Evolutionary conservation across 257 asterid genomes (phyloP), one percentile per base, ranked within the genome.

Genomic region (Scutellaria barbata): DNA sequence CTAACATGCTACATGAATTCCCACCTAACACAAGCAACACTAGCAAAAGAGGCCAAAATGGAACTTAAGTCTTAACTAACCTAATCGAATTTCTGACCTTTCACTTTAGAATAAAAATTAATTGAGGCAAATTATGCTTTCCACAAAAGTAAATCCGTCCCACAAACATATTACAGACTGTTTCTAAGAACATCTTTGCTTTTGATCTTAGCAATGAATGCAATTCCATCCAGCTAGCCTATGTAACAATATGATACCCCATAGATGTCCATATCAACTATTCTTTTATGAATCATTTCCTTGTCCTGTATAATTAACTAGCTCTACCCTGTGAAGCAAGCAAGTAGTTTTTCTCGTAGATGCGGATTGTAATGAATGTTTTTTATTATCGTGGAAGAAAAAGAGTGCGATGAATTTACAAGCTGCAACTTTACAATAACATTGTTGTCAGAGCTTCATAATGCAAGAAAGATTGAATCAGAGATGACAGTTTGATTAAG

Each of bases 151-250:
- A 70, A 71, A 72, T 45, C 40, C 64, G 55, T 18, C 58, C 57
- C 73, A 66, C 47, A 69, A 41, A 42, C 1, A 45, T 47, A n/a
- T 60, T 73, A 74, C 81, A 81, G 75, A 17, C 81, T 61, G 77
- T 69, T 48, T 25, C 17, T 57, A 70, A 57, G 74, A 69, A 37
- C 67, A 54, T 63, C 18, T 43, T 61, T 68, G 58, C 73, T 52
- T 71, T 68, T 66, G 16, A 66, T 71, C 73, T 39, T 9, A 17
- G 41, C 71, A 58, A 52, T 13, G 14, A 63, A 54, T 75, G 63
- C 37, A 50, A 51, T 59, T 66, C 46, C 63, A 64, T 74, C 71
- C 42, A 56, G 56, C 63, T 50, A 16, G 22, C 43, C 14, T 40
- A 53, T 52, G 72, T 40, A 71, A 55, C 43, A 64, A 54, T 47